Evolutionary conservation across 2,329 filamentous ascomycete species (phyloP).

Genomic region (Aspergillus brasiliensis): DNA sequence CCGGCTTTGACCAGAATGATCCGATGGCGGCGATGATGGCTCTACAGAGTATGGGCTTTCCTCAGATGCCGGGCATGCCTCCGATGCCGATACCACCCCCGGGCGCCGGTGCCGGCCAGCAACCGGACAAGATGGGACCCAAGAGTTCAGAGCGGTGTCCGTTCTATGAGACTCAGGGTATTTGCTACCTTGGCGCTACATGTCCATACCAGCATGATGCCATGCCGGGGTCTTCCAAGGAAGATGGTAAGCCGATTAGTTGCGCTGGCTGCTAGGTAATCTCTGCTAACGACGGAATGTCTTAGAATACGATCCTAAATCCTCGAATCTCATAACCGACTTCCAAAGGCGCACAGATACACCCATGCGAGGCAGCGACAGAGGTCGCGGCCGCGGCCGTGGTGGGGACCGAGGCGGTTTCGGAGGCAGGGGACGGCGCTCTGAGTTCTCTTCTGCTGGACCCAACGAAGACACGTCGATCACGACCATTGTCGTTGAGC

Average conservation of each 20-base stretch:
- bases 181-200: conserved; percentile 57
- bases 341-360: conserved; percentile 27
- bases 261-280: background rate
- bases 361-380: conserved; percentile 31
- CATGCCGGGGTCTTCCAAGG: conserved; percentile 42
- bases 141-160: conserved; percentile 51
- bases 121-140: conserved; percentile 31
- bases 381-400: conserved; percentile 42
- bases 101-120: conserved; percentile 28
- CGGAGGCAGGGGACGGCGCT: conserved; percentile 45
- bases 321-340: conserved; percentile 47
- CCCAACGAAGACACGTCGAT: conserved; percentile 56
- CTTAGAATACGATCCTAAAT: conserved; percentile 58
- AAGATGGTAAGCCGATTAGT: conserved; percentile 32
- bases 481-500: conserved; percentile 61
- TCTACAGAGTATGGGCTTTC: conserved; percentile 56
- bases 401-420: conserved; percentile 48
- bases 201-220: conserved; percentile 61
- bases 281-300: background rate
- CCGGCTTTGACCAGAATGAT: conserved; percentile 57
- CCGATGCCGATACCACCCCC: conserved; percentile 40
- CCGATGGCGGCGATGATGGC: conserved; percentile 57
- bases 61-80: conserved; percentile 52
- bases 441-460: conserved; percentile 57
- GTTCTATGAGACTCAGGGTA: conserved; percentile 62